A percentile compares a stretch with the other conserved stretches of the same genome.
Conservation (phyloP, 345 rosid genomes). For the Salix udensis region DNA sequence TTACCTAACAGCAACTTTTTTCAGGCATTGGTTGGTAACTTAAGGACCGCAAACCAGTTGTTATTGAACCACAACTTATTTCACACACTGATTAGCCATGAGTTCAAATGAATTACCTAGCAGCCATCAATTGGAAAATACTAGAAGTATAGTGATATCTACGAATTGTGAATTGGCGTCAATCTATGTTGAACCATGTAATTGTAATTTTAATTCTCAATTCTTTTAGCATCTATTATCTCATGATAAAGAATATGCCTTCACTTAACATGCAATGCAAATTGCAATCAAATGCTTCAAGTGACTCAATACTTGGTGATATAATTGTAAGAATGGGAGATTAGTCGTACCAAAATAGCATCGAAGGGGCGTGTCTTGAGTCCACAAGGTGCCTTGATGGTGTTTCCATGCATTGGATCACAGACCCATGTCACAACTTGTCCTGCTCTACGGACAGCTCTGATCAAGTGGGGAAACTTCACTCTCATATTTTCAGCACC, state of each 20-base stretch:
- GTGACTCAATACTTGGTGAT: not conserved
- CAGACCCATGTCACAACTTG: constrained; percentile 30
- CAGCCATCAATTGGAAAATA: too few relatives aligned
- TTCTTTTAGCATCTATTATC: not conserved
- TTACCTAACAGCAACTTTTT: too few relatives aligned
- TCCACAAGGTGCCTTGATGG: constrained; percentile 30
- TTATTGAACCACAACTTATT: too few relatives aligned
- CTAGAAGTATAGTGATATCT: not conserved
- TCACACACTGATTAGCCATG: too few relatives aligned
- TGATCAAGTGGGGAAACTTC: constrained; percentile 26
- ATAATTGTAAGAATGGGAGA: not conserved
- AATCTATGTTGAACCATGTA: not conserved
- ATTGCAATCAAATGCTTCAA: not conserved
- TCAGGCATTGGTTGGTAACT: too few relatives aligned
- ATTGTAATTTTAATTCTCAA: not conserved
- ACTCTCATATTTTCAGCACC: constrained; percentile 35
- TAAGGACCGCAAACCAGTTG: too few relatives aligned
- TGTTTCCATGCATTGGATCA: constrained; percentile 35
- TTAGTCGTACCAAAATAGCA: constrained; percentile 16
- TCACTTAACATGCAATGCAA: not conserved
- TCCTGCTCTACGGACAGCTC: constrained; percentile 22
- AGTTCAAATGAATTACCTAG: too few relatives aligned
- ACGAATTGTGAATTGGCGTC: not conserved
- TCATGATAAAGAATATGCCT: not conserved
- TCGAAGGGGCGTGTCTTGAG: constrained; percentile 29